Percentiles rank a stretch among this genome's conserved stretches.
These are phyloP conservation scores for Elasticomyces elasticus DNA, from an alignment of 495 filamentous ascomycete genomes.

Conservation along the genomic window DNA sequence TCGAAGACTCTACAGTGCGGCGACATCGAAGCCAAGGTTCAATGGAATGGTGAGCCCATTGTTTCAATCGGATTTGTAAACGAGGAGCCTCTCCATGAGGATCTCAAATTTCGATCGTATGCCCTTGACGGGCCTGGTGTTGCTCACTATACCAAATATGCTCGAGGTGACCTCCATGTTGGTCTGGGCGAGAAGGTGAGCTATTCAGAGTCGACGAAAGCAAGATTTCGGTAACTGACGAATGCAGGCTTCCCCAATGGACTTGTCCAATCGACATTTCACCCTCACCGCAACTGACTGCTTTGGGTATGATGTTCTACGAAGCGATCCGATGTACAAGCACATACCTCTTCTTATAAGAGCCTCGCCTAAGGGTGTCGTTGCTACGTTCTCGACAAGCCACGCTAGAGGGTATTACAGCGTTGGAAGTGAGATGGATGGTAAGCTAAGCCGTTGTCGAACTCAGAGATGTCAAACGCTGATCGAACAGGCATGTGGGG, in stretches of 20 bases:
- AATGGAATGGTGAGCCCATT: slow-evolving; percentile 48
- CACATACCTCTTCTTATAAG: slow-evolving; percentile 61
- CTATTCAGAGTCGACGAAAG: too few relatives aligned
- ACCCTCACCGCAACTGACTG: slow-evolving; percentile 56
- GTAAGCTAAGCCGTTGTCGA: too few relatives aligned
- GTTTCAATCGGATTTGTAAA: slow-evolving; percentile 46
- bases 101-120: slow-evolving; percentile 54
- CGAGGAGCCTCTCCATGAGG: slow-evolving; percentile 42
- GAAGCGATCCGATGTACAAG: slow-evolving; percentile 64
- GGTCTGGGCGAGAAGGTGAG: slow-evolving; percentile 61
- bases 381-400: slow-evolving; percentile 57
- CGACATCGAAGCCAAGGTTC: slow-evolving; percentile 41
- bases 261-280: slow-evolving; percentile 56
- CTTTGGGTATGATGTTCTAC: slow-evolving; percentile 60
- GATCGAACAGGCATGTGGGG: too few relatives aligned
- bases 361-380: slow-evolving; percentile 47
- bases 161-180: slow-evolving; percentile 49
- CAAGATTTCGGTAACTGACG: too few relatives aligned
- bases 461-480: too few relatives aligned
- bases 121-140: slow-evolving; percentile 47
- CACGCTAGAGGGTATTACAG: slow-evolving; percentile 53
- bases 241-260: slow-evolving; percentile 62
- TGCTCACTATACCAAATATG: slow-evolving; percentile 51
- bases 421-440: slow-evolving; percentile 61
- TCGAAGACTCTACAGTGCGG: slow-evolving; percentile 39